Percentiles rank a stretch among this genome's conserved stretches.
Evolutionary conservation across 2,329 filamentous ascomycete species (phyloP).

Genomic region (Oidium heveae): DNA sequence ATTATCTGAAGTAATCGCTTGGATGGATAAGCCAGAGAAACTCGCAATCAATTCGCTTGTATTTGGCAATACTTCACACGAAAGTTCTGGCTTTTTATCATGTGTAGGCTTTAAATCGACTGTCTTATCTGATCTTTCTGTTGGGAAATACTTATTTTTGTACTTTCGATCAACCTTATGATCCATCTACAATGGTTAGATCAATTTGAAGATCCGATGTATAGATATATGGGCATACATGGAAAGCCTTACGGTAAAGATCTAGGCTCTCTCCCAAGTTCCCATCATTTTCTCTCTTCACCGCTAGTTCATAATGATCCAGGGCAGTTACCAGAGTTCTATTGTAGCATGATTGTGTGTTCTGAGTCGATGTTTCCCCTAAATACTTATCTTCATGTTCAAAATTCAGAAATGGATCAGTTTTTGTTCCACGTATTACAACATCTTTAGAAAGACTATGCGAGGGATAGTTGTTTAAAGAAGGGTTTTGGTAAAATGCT

Average conservation of each 20-base stretch:
- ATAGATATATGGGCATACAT: slow-evolving; percentile 23
- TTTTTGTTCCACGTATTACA: slow-evolving; percentile 4
- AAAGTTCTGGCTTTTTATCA: slow-evolving; percentile 13
- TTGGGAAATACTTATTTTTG: slow-evolving; percentile 73
- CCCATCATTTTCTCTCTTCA: slow-evolving; percentile 66
- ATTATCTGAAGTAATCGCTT: slow-evolving; percentile 37
- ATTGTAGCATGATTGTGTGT: slow-evolving; percentile 5
- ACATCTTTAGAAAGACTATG: slow-evolving; percentile 2
- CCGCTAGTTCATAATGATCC: slow-evolving; percentile 80
- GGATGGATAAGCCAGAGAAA: slow-evolving; percentile 47
- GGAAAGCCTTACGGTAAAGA: slow-evolving; percentile 75
- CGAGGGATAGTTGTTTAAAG: slow-evolving; percentile 3
- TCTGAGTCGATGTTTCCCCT: slow-evolving; percentile 1
- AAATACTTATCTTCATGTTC: background rate
- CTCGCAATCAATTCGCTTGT: slow-evolving; percentile 46
- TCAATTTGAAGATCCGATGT: background rate
- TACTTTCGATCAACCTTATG: slow-evolving; percentile 62
- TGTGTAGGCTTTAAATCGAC: no score
- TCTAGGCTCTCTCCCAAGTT: slow-evolving; percentile 71
- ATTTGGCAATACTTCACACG: slow-evolving; percentile 26
- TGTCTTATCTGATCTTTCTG: slow-evolving; percentile 7
- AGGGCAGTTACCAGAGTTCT: slow-evolving; percentile 47
- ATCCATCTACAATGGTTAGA: slow-evolving; percentile 36
- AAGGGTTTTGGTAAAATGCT: slow-evolving; percentile 5
- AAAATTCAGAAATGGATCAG: no score